Percentiles rank a stretch among this genome's conserved stretches.
Evolutionary conservation across 352 stramenopile genomes (phyloP).

Genomic region (Hyaloperonospora arabidopsidis): DNA sequence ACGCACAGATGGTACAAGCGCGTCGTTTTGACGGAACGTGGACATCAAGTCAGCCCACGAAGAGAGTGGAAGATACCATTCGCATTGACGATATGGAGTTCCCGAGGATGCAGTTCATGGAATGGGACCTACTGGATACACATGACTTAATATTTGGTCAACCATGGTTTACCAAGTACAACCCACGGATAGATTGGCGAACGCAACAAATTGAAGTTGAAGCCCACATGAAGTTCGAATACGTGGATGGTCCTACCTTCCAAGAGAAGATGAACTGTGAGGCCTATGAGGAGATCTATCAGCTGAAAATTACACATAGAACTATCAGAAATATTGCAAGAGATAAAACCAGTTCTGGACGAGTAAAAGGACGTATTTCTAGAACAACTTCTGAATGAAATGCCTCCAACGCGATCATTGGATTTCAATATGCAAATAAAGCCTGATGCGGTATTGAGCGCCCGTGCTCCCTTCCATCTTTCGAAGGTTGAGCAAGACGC

Average conservation of each 20-base stretch:
- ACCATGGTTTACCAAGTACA: constrained; percentile 12
- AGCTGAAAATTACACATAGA: constrained; percentile 8
- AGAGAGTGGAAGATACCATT: constrained; percentile 8
- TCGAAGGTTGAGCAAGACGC: constrained; percentile 11
- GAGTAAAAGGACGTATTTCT: constrained; percentile 11
- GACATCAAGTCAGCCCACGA: constrained; percentile 7
- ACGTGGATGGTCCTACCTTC: constrained; percentile 9
- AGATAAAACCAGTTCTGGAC: constrained; percentile 2
- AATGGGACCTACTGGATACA: constrained; percentile 10
- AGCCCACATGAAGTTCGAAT: not conserved
- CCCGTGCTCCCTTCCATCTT: constrained; percentile 12
- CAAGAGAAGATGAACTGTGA: not conserved
- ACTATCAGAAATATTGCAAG: not conserved
- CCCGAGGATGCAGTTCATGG: constrained; percentile 9
- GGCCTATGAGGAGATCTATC: constrained; percentile 9
- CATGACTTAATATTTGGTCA: constrained; percentile 17
- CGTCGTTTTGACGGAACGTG: constrained; percentile 7
- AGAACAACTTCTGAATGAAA: constrained; percentile 12
- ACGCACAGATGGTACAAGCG: not conserved
- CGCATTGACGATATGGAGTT: constrained; percentile 11
- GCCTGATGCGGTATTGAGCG: constrained; percentile 8
- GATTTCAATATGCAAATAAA: constrained; percentile 23
- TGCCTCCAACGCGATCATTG: constrained; percentile 8
- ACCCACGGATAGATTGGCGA: constrained; percentile 11
- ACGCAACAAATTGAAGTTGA: constrained; percentile 6